phyloP scores from a whole-genome alignment of 2,329 filamentous ascomycete genomes.

The Xylariales sp. region DNA sequence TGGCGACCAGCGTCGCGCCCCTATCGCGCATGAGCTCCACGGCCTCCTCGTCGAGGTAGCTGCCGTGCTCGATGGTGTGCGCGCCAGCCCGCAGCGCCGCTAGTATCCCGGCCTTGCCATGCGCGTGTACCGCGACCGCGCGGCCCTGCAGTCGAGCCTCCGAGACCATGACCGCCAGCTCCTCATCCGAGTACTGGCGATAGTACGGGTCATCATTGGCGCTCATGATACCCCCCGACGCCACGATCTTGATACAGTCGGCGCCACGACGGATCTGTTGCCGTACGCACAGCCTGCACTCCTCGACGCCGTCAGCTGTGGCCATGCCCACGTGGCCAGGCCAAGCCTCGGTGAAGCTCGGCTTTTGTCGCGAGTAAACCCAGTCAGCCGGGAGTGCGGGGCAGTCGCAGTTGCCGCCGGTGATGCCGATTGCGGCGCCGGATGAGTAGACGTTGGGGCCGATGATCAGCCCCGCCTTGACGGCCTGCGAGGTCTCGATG shows the following conservation, averaged over 20 bases:
- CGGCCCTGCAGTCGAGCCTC: constrained; percentile 35
- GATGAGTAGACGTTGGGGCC: no score
- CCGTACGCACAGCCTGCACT: constrained; percentile 38
- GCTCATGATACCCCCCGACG: constrained; percentile 37
- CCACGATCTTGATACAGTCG: constrained; percentile 42
- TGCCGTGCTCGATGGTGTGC: constrained; percentile 44
- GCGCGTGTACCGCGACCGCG: constrained; percentile 37
- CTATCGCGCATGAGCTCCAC: constrained; percentile 39
- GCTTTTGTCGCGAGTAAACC: no score
- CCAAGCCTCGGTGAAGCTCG: no score
- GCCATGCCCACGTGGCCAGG: no score
- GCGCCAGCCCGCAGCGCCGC: constrained; percentile 37
- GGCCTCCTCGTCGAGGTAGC: constrained; percentile 40
- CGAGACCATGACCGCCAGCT: constrained; percentile 37
- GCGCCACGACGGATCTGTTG: constrained; percentile 40
- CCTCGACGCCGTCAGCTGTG: constrained; percentile 42
- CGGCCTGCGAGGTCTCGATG: no score
- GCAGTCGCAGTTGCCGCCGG: no score
- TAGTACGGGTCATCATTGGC: constrained; percentile 36
- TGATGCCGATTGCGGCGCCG: no score
- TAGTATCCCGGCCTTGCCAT: constrained; percentile 43
- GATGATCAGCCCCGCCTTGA: no score
- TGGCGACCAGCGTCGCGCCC: constrained; percentile 37
- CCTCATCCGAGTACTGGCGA: constrained; percentile 28
- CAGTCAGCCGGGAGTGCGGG: no score